phyloP scores from a whole-genome alignment of 345 rosid genomes.

The Sisymbrium altissimum region DNA sequence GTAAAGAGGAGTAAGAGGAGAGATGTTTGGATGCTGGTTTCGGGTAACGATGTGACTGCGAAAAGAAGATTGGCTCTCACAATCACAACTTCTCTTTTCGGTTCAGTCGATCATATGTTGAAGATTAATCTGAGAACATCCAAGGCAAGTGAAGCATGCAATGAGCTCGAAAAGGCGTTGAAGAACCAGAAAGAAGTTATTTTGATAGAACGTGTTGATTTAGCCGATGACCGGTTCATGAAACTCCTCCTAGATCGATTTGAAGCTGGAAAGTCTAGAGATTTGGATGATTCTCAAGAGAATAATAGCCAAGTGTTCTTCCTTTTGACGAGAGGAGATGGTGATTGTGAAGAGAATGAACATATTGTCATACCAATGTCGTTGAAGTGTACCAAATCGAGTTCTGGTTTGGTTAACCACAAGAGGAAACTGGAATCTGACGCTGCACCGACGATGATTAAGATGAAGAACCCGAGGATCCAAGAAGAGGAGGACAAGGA shows the following conservation, averaged over 20 bases:
- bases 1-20: conserved; percentile 27
- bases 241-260: conserved; percentile 49
- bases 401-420: conserved; percentile 25
- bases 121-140: conserved; percentile 37
- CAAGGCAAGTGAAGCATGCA: conserved; percentile 27
- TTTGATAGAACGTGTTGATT: conserved; percentile 60
- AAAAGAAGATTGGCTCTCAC: conserved; percentile 73
- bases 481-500: conserved; percentile 37
- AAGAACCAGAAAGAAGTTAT: conserved; percentile 37
- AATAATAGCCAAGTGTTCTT: conserved; percentile 42
- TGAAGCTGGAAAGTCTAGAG: conserved; percentile 37
- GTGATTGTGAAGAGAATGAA: conserved; percentile 24
- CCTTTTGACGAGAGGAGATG: conserved; percentile 52
- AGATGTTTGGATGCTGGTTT: conserved; percentile 57
- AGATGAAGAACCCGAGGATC: conserved; percentile 43
- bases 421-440: conserved; percentile 63
- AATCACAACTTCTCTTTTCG: conserved; percentile 52
- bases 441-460: conserved; percentile 21
- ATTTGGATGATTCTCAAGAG: conserved; percentile 16
- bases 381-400: conserved; percentile 42
- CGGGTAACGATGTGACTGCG: conserved; percentile 65
- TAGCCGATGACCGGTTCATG: conserved; percentile 49
- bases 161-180: conserved; percentile 37
- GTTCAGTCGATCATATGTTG: conserved; percentile 49
- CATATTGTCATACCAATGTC: conserved; percentile 52